Evolutionary conservation across 306 rosid genomes (phyloP), one percentile per base, ranked within the genome.

Genomic region (Begonia peltatifolia): DNA sequence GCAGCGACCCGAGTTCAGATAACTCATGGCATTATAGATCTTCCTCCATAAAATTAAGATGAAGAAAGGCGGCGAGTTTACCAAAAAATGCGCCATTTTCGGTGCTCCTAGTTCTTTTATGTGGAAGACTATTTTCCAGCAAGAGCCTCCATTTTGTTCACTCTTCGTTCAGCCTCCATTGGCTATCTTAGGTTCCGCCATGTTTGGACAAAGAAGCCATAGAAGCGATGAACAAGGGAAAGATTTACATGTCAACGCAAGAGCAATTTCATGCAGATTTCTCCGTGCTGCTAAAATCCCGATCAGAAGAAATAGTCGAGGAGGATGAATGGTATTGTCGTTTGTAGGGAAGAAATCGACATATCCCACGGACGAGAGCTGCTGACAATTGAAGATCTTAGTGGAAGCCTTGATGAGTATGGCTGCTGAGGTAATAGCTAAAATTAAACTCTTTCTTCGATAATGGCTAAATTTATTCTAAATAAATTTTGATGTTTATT

Each of bases 261-360:
- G 2, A 6, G 15, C 95, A 89, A 60, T 89, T 84, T 11, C 53
- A 64, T 2, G 61, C 58, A 9, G 89, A 89, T 30, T 82, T 89
- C 47, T 52, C 64, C 0, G 0, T 9, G 18, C 82, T 89, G 12
- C 56, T 82, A 0, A 46, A 42, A 9, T 67, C 35, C 59, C 80
- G 92, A 2, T 71, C 61, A 0, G 43, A 63, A 11, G 92, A 79
- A 60, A 43, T 82, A 14, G 65, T 51, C 0, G 12, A 3, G 1
- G 73, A 3, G 92, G 92, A 7, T 1, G 56, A 11, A 67, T 82
- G 80, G 66, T 75, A 4, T 62, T 78, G 0, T 69, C 83, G 0
- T 25, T 66, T 1, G 4, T 60, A 0, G 80, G 82, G 3, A 68
- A 69, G 47, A 36, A 22, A 2, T 14, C 47, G 22, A 6, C 36